Evolutionary conservation across 2,329 filamentous ascomycete species (phyloP), one percentile per base, ranked within the genome.

Genomic region (Fusarium redolens): DNA sequence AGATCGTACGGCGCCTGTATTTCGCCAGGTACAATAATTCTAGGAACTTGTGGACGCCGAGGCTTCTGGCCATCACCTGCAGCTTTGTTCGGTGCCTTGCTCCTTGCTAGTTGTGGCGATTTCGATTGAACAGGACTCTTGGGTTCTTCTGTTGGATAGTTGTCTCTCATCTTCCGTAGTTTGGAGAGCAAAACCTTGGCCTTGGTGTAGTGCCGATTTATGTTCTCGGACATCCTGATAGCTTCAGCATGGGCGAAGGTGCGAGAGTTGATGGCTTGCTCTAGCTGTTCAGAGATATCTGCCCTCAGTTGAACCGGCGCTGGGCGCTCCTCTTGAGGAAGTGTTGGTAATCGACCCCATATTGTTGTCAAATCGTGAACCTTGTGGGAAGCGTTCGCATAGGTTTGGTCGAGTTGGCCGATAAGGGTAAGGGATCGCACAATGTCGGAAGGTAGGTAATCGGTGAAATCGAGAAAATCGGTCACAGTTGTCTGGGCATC

Each of bases 401-500:
- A 91, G 20, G 81, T 84, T 71, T 87, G 79, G 79, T 92, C 90
- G 59, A 92, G 89, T 72, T 91, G 87, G 59, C 88, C 87, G 68
- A 93, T 90, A 41, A 92, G 84, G 7, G 89, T 91, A 48, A 92
- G 83, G 30, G 91, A 92, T 64, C 91, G 89, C 69, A 87, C 84
- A 76, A 92, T 87, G 78, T 92, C 91, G 56, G 90, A 89, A 15
- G 91, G 90, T 2, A 92, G 86, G 80, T 92, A 91, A 79, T 93
- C 91, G 74, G 90, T 92, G 73, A 90, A 91, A 78, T 92, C 90
- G 79, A 92, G 87, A 78, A 92, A 92, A 80, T 92, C 90, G 67
- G 89, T 91, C 22, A 92, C 87, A n/a, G 90, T 92, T 11, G 91
- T 90, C 75, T 92, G 90, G 31, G 89, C 89, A 82, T 92, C 91